Evolutionary conservation across 768 basidiomycete species (phyloP).

Genomic region (Coprinopsis marcescibilis): DNA sequence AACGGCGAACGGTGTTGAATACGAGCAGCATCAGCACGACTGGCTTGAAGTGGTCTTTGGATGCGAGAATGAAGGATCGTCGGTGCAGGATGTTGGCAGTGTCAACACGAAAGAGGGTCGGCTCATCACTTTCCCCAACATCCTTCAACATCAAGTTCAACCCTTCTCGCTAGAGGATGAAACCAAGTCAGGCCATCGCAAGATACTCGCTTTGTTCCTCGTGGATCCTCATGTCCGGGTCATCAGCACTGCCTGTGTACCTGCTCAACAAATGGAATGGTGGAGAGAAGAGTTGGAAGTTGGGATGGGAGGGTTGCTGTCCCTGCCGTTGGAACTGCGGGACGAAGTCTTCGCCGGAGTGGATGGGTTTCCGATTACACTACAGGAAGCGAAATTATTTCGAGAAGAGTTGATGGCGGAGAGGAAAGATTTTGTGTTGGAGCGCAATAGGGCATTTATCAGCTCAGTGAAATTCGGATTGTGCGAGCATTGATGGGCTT

Average conservation of each 20-base stretch:
- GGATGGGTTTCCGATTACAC: conserved; percentile 19
- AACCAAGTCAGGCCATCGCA: conserved; percentile 32
- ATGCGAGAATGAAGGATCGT: conserved; percentile 12
- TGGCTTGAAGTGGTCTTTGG: conserved; percentile 19
- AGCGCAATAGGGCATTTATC: neutral
- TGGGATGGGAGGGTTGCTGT: conserved; percentile 3
- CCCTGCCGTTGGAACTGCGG: conserved; percentile 21
- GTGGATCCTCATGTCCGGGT: conserved; percentile 25
- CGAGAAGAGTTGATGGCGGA: conserved; percentile 25
- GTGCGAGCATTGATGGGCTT: conserved; percentile 10
- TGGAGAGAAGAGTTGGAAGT: conserved; percentile 14
- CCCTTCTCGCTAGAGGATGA: conserved; percentile 29
- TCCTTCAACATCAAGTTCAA: conserved; percentile 29
- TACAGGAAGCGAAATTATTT: conserved; percentile 21
- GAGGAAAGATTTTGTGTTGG: conserved; percentile 15
- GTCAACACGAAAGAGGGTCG: conserved; percentile 23
- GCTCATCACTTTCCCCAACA: conserved; percentile 29
- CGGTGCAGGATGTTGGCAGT: conserved; percentile 20
- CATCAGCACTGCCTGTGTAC: conserved; percentile 19
- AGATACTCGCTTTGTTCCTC: conserved; percentile 34
- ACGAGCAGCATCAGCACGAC: conserved; percentile 18
- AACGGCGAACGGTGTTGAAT: conserved; percentile 4
- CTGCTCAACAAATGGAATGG: conserved; percentile 24
- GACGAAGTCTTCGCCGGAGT: conserved; percentile 14
- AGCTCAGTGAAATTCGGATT: neutral